These are phyloP conservation scores for Blastomyces percursus DNA, from an alignment of 2,329 filamentous ascomycete genomes.

Conservation along the genomic window DNA sequence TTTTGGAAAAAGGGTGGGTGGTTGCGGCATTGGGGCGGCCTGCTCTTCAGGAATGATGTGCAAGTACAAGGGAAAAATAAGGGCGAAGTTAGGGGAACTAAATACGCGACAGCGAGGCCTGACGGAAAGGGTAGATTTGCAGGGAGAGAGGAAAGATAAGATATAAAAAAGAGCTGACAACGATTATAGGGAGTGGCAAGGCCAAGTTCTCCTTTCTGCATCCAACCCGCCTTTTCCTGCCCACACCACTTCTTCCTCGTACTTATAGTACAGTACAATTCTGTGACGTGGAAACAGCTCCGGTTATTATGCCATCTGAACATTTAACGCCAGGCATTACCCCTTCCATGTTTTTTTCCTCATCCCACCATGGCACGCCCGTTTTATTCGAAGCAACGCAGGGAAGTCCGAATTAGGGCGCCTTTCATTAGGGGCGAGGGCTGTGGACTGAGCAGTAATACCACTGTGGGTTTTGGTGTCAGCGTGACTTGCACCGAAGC, in stretches of 20 bases:
- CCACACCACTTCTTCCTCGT: conserved; percentile 2
- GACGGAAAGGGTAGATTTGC: conserved; percentile 4
- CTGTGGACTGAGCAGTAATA: background rate
- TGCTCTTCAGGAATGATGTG: conserved; percentile 4
- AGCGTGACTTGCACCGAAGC: conserved; percentile 1
- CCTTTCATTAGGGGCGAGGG: conserved; percentile 1
- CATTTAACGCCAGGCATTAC: background rate
- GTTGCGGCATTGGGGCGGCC: conserved; percentile 15
- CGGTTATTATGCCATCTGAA: conserved; percentile 4
- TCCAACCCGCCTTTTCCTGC: conserved; percentile 3
- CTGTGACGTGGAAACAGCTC: conserved; percentile 7
- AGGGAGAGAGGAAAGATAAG: conserved; percentile 12
- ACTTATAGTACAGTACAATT: background rate
- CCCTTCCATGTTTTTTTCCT: background rate
- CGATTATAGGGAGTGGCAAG: conserved; percentile 2
- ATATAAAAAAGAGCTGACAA: conserved; percentile 11
- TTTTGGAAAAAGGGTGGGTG: conserved; percentile 25
- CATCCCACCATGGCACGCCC: background rate
- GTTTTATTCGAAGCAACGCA: conserved; percentile 1
- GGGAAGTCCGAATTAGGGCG: background rate
- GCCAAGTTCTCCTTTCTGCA: background rate
- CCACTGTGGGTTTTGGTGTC: background rate
- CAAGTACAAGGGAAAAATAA: conserved; percentile 1
- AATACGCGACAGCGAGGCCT: conserved; percentile 9
- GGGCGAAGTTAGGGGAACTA: conserved; percentile 7